Base-by-base conservation (phyloP, 768 basidiomycete species). In the Phallus indusiatus region DNA sequence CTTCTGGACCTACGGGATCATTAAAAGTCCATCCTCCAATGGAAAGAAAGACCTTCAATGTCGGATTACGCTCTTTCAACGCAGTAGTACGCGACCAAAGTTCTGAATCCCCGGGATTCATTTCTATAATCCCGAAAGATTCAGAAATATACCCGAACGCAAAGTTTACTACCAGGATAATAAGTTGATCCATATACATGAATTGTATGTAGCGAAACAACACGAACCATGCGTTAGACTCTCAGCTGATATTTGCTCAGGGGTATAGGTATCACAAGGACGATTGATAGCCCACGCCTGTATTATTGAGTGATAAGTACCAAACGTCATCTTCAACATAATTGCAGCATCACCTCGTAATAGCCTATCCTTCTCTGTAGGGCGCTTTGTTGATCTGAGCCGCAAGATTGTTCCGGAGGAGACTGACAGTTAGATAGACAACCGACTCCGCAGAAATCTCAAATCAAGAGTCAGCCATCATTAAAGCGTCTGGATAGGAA, bases 11-110 rank as follows among this genome's bases (percentile, higher is more conserved):
- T 51, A 33, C 20, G 11, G 21, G 34, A 22, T 42, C 58, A 28
- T 60, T 61, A 56, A 59, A 60, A 12, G 60, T 10, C 60, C 60
- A 61, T 3, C 58, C 58, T 5, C 58, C 58, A 17, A 60, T 56
- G 1, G 21, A 28, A 18, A 60, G 20, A 28, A 9, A 60, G n/a
- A 56, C 35, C 36, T 54, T 60, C 21, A 60, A 36, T 14, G 14
- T 17, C 33, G 58, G 22, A n/a, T 54, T 55, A 7, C 20, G 17
- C 20, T 54, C 12, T 37, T 60, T 60, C 24, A 60, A 28, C 8
- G n/a, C n/a, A 8, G 55, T 56, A 14, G 55, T 56, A n/a, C 55
- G 55, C 14, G 11, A 21, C 55, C 55, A 56, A 11, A 56, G 24
- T 14, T 18, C 55, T 12, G 10, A 8, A 42, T 56, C 55, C 10